Base-by-base conservation (phyloP, 352 stramenopile genomes). In the Phytophthora meadii region DNA sequence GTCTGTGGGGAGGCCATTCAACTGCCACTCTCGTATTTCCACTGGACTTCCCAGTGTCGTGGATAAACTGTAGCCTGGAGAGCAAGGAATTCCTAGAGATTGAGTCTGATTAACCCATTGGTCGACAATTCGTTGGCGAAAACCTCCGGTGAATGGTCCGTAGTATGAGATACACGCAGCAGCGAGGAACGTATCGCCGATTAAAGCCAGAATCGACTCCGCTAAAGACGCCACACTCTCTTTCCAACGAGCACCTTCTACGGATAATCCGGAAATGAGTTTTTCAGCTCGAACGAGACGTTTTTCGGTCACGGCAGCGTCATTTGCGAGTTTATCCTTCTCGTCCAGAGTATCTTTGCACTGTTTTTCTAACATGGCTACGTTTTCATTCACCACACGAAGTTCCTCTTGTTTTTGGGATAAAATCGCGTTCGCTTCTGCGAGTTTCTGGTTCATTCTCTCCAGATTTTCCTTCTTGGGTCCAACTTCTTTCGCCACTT, bases 141-240 rank as follows among this genome's bases (percentile, higher is more conserved):
- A 98, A 0, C 73, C 76, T 7, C 93, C 92, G 0, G 94, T 98
- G 64, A 98, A 98, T 0, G 93, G 89, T 0, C 95, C 95, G 46
- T 98, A 98, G 75, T 98, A 98, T 17, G 88, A 97, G 40, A 98
- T 94, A 39, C 88, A 97, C 0, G 93, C 95, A 14, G 92, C 94
- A 6, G 93, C 88, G 8, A 98, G 68, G 65, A 98, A 98, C 0
- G 89, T 96, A 62, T 98, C 94, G 3, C 94, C 94, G 32, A 98
- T 97, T 70, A 92, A 50, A 49, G 87, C 79, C 41, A 88, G 51
- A 24, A 96, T 95, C 11, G 94, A 89, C 46, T 89, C 74, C 2
- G 74, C 32, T 7, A 98, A 75, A n/a, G 78, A 75, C 12, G 82
- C 75, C 4, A 98, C 90, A 27, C 76, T 95, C 61, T 96, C 87